Percentiles rank a stretch among this genome's conserved stretches.
phyloP scores from a whole-genome alignment of 2,329 filamentous ascomycete species.

The Herpotrichia juniperi region DNA sequence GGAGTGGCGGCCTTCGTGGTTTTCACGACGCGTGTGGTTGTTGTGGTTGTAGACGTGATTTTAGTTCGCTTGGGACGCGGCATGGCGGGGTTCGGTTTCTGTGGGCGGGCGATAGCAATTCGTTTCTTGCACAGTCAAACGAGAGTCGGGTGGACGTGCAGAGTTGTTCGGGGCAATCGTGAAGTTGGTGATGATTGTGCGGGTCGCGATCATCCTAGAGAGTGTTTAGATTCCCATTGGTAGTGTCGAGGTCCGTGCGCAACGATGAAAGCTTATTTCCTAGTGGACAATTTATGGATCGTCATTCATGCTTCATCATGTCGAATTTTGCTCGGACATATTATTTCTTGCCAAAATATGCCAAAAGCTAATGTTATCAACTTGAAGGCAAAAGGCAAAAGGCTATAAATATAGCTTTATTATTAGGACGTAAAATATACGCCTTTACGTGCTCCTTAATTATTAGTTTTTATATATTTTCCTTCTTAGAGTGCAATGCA shows the following conservation, averaged over 20 bases:
- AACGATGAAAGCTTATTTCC: not conserved
- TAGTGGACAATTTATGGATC: no score
- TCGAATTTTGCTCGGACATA: no score
- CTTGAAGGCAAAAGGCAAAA: no score
- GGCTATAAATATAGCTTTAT: no score
- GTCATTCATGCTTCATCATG: no score
- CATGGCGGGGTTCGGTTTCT: conserved; percentile 28
- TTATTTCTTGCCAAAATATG: no score
- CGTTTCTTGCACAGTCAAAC: conserved; percentile 10
- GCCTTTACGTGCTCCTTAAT: no score
- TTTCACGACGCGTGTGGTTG: conserved; percentile 34
- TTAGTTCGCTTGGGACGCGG: conserved; percentile 45
- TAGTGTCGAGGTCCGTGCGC: not conserved
- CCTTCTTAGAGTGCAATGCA: no score
- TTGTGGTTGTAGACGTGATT: conserved; percentile 33
- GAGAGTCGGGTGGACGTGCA: conserved; percentile 4
- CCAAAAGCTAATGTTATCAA: no score
- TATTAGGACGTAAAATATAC: no score
- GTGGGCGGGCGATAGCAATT: not conserved
- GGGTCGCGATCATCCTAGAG: not conserved
- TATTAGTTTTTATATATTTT: no score
- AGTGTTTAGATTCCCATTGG: not conserved
- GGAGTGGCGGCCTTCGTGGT: conserved; percentile 20
- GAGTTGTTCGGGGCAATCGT: conserved; percentile 6
- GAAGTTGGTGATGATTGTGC: not conserved